Evolutionary conservation across 2,329 filamentous ascomycete genomes (phyloP).

Genomic region (Pseudocercospora vitis): DNA sequence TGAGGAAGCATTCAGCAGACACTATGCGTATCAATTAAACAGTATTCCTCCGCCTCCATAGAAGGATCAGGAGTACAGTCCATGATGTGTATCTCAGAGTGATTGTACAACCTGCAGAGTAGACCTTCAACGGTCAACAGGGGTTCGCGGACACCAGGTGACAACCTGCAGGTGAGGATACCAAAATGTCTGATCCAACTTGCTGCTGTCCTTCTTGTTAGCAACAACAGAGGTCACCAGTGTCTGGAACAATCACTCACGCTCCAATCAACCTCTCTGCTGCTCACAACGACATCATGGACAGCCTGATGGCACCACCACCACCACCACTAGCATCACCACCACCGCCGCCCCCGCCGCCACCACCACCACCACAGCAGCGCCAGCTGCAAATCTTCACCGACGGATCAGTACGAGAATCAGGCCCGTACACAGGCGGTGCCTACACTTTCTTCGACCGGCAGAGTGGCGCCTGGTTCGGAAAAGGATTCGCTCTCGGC

Average conservation of each 20-base stretch:
- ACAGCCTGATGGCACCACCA: neutral
- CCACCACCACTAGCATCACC: neutral
- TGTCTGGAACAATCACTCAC: neutral
- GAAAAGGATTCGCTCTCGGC: neutral
- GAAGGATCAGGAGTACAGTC: too few species aligned
- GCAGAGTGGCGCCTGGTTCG: neutral
- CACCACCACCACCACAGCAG: neutral
- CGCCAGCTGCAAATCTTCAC: slow-evolving; percentile 3
- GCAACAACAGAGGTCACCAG: slow-evolving; percentile 1
- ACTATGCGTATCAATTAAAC: neutral
- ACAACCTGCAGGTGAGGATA: too few species aligned
- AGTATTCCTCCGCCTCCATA: too few species aligned
- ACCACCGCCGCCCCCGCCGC: neutral
- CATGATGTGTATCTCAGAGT: too few species aligned
- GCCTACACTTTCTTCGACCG: neutral
- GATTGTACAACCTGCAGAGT: too few species aligned
- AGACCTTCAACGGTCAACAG: too few species aligned
- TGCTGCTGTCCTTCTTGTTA: too few species aligned
- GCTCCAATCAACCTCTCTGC: slow-evolving; percentile 1
- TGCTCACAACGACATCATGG: neutral
- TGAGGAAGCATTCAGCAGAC: neutral
- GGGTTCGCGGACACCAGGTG: too few species aligned
- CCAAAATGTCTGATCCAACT: too few species aligned
- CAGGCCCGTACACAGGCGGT: neutral
- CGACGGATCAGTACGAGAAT: neutral